Evolutionary conservation across 352 stramenopile genomes (phyloP), one percentile per base, ranked within the genome.

Genomic region (Thraustotheca clavata): DNA sequence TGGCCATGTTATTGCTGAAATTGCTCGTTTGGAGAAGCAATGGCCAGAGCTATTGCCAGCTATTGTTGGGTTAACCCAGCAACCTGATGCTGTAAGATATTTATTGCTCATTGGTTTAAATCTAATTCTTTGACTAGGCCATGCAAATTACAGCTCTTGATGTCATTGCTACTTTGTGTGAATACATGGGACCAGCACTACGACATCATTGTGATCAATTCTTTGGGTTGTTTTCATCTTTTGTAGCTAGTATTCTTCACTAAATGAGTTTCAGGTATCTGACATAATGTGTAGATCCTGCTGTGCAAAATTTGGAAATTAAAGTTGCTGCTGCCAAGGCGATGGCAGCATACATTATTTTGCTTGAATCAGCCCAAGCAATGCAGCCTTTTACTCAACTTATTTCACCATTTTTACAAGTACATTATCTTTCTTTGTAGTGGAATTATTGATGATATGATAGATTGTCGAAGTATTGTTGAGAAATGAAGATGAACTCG

Each of bases 131-230:
- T 34, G 11, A 40, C 7, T 65, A 65, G 57, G 20, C 20, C 26
- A 62, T 92, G 54, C 81, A 85, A 50, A 83, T 89, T 59, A 89
- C 83, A 0, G 81, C 80, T 34, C 83, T 94, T 49, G 79, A 90
- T 67, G 60, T 92, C 55, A 72, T 94, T 57, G 80, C 77, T 20
- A 83, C 83, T 55, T 73, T 94, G 38, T 71, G 79, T 31, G 79
- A 88, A 59, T 90, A 91, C 72, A 76, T 77, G 0, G 71, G 76
- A 22, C 76, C 86, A 41, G 60, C 86, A 32, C 70, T 94, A 11
- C 76, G 69, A 35, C 76, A 83, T 12, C 83, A 94, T 77, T 86
- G 88, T 59, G 73, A 91, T 18, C 31, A 68, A 33, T 46, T 68
- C 32, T 24, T 18, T 18, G 3, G 41, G n/a, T 20, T 68, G 16